These are phyloP conservation scores for Aspergillus novoparasiticus DNA, from an alignment of 2,329 filamentous ascomycete genomes.

Conservation along the genomic window DNA sequence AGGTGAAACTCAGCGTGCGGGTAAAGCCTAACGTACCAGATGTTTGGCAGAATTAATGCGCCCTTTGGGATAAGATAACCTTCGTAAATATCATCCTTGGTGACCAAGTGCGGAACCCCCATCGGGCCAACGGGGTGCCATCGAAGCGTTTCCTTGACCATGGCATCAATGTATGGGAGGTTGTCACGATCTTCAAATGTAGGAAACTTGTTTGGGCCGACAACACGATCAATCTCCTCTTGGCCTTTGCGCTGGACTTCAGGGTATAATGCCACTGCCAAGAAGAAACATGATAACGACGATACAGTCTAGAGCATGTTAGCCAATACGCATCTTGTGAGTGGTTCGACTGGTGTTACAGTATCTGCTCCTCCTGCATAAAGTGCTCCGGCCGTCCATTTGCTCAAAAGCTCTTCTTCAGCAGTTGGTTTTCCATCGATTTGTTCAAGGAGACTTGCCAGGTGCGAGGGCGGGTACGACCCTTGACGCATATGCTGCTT, in stretches of 20 bases:
- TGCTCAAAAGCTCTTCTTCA: constrained; percentile 31
- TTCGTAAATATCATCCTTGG: constrained; percentile 28
- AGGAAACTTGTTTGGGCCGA: constrained; percentile 36
- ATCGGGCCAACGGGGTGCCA: constrained; percentile 40
- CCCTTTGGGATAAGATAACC: constrained; percentile 39
- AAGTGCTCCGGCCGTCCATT: constrained; percentile 39
- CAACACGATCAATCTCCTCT: constrained; percentile 43
- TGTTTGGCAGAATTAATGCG: constrained; percentile 37
- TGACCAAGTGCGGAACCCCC: constrained; percentile 34
- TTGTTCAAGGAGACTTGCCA: constrained; percentile 43
- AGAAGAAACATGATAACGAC: constrained; percentile 47
- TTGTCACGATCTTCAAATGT: constrained; percentile 40
- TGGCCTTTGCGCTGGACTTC: constrained; percentile 55
- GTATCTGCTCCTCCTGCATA: constrained; percentile 44
- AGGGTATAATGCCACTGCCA: constrained; percentile 56
- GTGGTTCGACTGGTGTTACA: not conserved
- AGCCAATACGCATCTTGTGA: not conserved
- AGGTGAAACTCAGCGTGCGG: no score
- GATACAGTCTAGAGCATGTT: constrained; percentile 43
- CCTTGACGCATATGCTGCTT: constrained; percentile 42
- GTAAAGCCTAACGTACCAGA: constrained; percentile 34
- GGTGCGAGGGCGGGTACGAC: constrained; percentile 38
- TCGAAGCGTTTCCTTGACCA: constrained; percentile 43
- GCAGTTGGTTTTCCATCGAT: constrained; percentile 26
- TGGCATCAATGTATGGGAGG: constrained; percentile 41